Evolutionary conservation across 768 basidiomycete genomes (phyloP), one percentile per base, ranked within the genome.

Genomic region (Tephrocybe sp.): DNA sequence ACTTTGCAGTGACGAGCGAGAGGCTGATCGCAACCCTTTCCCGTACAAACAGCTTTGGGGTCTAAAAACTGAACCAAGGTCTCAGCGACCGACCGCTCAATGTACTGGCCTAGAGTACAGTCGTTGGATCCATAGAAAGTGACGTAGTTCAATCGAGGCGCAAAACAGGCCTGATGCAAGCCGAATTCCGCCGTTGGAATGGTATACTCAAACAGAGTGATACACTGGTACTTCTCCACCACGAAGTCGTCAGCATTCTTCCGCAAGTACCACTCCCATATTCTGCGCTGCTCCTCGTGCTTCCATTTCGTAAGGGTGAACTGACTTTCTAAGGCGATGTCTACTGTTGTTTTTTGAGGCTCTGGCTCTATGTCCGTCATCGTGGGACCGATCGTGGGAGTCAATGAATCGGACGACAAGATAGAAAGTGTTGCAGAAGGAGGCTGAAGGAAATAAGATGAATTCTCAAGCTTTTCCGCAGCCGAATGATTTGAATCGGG

Each of bases 231-330:
- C 64, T 93, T 91, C 64, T 93, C 92, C 34, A 95, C 89, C 30
- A 89, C 80, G 59, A 98, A 87, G 60, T 91, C 88, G 60, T 93
- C 90, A 11, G 72, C 63, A 62, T 94, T 92, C 68, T 92, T 89
- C 42, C 89, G 82, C 9, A 90, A 71, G 62, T 96, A 96, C 94
- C 93, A 97, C 60, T 93, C 90, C 94, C 95, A 98, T 24, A 96
- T 82, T 35, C 90, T 84, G 30, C 88, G 80, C 55, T 92, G 88
- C 58, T 96, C 92, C 57, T 87, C 86, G 48, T 94, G 89, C 56
- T 86, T 85, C 75, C 84, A 86, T 63, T 87, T 84, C 31, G 89
- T 69, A 30, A 83, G 72, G 39, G 78, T 79, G 32, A 89, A 79
- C 16, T 75, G 78, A 60, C 90, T 92, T 61, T 94, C 87, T 30